A percentile compares a stretch with the other conserved stretches of the same genome.
Conservation (phyloP, 805 yeast genomes). For the Saccharomycopsis sp. region DNA sequence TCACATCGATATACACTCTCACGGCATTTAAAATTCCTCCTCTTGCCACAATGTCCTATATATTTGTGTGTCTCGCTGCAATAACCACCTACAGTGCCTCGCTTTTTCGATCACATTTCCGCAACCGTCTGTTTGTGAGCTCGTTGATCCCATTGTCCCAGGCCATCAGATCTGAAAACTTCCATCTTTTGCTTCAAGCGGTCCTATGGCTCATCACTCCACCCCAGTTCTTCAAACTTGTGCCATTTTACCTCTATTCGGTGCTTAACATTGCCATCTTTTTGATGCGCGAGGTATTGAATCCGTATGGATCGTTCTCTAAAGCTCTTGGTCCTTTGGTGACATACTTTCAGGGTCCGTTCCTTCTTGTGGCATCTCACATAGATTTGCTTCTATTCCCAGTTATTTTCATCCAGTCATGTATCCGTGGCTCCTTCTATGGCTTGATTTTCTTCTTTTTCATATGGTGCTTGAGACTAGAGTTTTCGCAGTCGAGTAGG, state of each 20-base stretch:
- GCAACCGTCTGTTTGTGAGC: slow-evolving; percentile 1
- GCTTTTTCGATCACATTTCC: slow-evolving; percentile 9
- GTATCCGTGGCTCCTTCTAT: slow-evolving; percentile 14
- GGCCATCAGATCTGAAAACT: slow-evolving; percentile 21
- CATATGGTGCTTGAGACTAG: slow-evolving; percentile 19
- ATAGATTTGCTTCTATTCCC: slow-evolving; percentile 29
- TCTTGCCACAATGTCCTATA: slow-evolving; percentile 10
- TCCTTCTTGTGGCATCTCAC: slow-evolving; percentile 66
- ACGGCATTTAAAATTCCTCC: slow-evolving; percentile 9
- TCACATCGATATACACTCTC: slow-evolving; percentile 10
- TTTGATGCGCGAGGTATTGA: slow-evolving; percentile 4
- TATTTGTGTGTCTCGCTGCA: slow-evolving; percentile 12
- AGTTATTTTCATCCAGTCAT: slow-evolving; percentile 15
- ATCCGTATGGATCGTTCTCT: slow-evolving; percentile 39
- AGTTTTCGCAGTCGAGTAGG: slow-evolving; percentile 5
- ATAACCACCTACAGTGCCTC: slow-evolving; percentile 13
- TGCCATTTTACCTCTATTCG: slow-evolving; percentile 20
- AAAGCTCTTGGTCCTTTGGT: slow-evolving; percentile 47
- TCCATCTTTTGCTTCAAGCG: slow-evolving; percentile 18
- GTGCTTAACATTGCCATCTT: slow-evolving; percentile 16
- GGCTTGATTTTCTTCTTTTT: slow-evolving; percentile 15
- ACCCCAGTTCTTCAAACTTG: slow-evolving; percentile 15
- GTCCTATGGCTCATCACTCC: slow-evolving; percentile 19
- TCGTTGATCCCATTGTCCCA: slow-evolving; percentile 17
- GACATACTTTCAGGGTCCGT: slow-evolving; percentile 58